These are phyloP conservation scores for Fusarium sp. DNA, from an alignment of 2,329 filamentous ascomycete species.

Conservation along the genomic window DNA sequence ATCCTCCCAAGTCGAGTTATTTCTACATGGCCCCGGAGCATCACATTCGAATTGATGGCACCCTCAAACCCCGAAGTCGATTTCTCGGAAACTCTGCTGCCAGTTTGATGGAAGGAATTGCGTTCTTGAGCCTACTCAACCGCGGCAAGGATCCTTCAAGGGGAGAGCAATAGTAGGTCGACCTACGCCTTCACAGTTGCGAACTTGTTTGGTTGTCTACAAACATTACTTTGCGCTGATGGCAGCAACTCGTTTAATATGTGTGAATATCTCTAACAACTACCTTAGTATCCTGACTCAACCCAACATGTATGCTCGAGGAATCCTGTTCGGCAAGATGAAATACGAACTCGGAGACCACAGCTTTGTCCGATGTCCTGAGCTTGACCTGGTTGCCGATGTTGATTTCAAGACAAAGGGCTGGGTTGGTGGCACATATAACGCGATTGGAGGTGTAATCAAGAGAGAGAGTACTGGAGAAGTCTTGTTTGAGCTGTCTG, in stretches of 20 bases:
- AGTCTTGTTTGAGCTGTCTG: conserved; percentile 89
- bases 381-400: conserved; percentile 87
- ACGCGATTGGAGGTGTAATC: conserved; percentile 92
- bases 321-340: conserved; percentile 98
- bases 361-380: conserved; percentile 91
- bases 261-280: conserved; percentile 15
- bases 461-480: conserved; percentile 90
- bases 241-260: background rate
- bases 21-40: conserved; percentile 98
- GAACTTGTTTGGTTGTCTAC: background rate
- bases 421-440: conserved; percentile 96
- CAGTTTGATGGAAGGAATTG: conserved; percentile 97
- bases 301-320: conserved; percentile 98
- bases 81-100: conserved; percentile 98
- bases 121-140: conserved; percentile 86
- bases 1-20: conserved; percentile 98
- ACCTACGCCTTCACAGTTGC: background rate
- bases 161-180: conserved; percentile 87
- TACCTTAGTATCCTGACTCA: conserved; percentile 84
- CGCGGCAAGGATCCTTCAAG: conserved; percentile 72
- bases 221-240: background rate
- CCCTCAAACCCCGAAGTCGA: conserved; percentile 91
- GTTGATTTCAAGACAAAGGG: conserved; percentile 99
- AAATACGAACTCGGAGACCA: conserved; percentile 98
- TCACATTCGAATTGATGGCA: conserved; percentile 94